Evolutionary conservation across 1,139 yeast genomes (phyloP), one percentile per base, ranked within the genome.

Genomic region (Pichia kudriavzevii): DNA sequence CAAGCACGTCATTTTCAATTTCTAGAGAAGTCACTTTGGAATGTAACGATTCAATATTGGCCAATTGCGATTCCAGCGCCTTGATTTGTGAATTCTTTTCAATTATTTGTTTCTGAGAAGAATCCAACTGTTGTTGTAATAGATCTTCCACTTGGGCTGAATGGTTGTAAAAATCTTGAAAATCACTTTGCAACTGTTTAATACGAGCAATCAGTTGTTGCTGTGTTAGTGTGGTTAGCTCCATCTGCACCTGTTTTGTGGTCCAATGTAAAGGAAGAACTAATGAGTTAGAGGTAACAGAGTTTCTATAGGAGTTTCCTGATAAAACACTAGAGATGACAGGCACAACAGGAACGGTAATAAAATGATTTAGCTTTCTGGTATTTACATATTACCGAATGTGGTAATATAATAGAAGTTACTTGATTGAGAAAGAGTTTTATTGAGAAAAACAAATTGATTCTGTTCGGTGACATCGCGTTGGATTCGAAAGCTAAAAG

Each of bases 101-200:
- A 19, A 6, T 19, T 5, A 19, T 27, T 26, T 9, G 36, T 12
- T 7, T 11, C 9, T 26, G 9, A 7, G n/a, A 28, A 11, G 31
- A 28, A 10, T 47, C 38, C 10, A 49, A 18, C 26, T 52, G 56
- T 7, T 44, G 22, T 20, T 52, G 53, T 16, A 52, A 31, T 21
- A 48, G 41, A 7, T 46, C 51, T 31, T 52, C 56, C 13, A 52
- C 42, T 22, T 52, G 49, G 18, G 40, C 41, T 7, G 55, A 48
- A 10, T 53, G 53, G 3, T 32, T 16, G 7, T 45, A 36, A 18
- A 41, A 51, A 6, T 33, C 36, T 11, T 30, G 35, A 25, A 50
- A 50, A 22, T 49, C 52, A 7, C 32, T 21, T 23, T 53, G 53
- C 17, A 50, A 28, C 23, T 45, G 43, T 9, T 34, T 19, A 3